phyloP scores from a whole-genome alignment of 495 filamentous ascomycete genomes.

The Penicillium simplicissimum region DNA sequence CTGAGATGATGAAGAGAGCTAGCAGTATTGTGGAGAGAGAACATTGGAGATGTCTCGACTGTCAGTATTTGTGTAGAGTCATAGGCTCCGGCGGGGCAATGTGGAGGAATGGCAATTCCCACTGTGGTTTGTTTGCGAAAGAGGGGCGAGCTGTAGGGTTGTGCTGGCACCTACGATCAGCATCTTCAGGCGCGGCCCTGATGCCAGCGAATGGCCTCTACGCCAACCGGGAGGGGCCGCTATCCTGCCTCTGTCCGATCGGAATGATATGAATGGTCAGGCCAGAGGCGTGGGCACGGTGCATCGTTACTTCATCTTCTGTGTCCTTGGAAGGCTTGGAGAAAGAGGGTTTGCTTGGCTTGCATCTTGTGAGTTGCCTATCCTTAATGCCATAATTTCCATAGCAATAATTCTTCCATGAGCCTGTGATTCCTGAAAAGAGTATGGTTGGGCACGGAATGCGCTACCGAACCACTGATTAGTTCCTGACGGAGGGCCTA shows the following conservation, averaged over 20 bases:
- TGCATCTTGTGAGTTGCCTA: background rate
- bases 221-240: background rate
- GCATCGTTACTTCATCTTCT: background rate
- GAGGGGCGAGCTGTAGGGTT: constrained; percentile 1
- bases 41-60: too few species aligned
- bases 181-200: constrained; percentile 2
- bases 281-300: background rate
- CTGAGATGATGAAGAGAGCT: background rate
- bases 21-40: too few species aligned
- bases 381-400: too few species aligned
- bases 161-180: constrained; percentile 16
- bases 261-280: background rate
- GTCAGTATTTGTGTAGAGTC: background rate
- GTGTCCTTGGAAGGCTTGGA: background rate
- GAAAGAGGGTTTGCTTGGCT: background rate
- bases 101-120: background rate
- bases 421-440: background rate
- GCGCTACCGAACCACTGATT: background rate
- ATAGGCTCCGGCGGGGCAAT: background rate
- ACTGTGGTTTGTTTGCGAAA: background rate
- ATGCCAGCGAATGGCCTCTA: background rate
- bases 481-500: background rate
- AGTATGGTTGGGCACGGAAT: background rate
- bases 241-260: background rate
- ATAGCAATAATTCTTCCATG: too few species aligned